Evolutionary conservation across 257 asterid species (phyloP), one percentile per base, ranked within the genome.

Genomic region (Ehretia macrophylla): DNA sequence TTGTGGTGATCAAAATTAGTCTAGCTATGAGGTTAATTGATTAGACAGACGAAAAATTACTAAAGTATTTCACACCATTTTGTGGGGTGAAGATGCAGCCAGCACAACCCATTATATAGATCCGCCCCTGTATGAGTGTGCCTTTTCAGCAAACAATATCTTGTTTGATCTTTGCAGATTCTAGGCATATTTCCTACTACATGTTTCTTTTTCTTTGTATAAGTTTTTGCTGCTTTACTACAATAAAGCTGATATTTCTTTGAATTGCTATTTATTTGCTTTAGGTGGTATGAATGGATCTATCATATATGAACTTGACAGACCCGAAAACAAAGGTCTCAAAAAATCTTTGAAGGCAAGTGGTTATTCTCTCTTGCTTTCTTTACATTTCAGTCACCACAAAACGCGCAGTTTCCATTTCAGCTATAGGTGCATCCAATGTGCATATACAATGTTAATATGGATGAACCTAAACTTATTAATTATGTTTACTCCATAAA

Each of bases 221-320:
- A n/a, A n/a, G n/a, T 63, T 50, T 5, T 35, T 17, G 22, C 16
- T 21, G 11, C 39, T 51, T 49, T 35, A n/a, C 20, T 21, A 17
- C 10, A 18, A 27, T 6, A 27, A 27, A 27, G 35, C 6, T 27
- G 6, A 27, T 47, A 8, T 47, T 17, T 16, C 20, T 47, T 16
- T 47, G 18, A 47, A 10, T 54, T 44, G 38, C 32, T 19, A n/a
- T 39, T 68, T 38, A 39, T 17, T 68, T 47, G n/a, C 61, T 59
- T 64, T 67, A 88, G 95, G 98, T 71, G 98, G 97, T 63, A 85
- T 88, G 98, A 91, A 91, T 74, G 98, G 98, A 51, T 91, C 95
- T 10, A 77, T 91, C 40, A 67, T 91, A 67, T 79, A 75, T 66
- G 97, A 92, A 72, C 93, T 92, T 4, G 97, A 83, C 71, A 81